Evolutionary conservation across 108 stramenopile genomes (phyloP), one percentile per base, ranked within the genome.

Genomic region (Cyclotella atomus): DNA sequence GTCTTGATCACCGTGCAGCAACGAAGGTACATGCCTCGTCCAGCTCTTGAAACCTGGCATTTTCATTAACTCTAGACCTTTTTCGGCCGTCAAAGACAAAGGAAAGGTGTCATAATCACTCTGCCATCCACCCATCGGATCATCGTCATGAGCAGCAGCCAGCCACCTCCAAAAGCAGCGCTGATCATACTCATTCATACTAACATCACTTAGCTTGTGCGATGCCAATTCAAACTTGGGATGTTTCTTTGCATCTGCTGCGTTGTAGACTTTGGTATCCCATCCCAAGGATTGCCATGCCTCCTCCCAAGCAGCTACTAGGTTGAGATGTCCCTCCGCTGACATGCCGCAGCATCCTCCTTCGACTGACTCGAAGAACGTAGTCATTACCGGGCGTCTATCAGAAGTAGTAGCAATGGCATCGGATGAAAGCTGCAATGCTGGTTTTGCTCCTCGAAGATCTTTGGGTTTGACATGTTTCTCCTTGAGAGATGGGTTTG

Each of bases 301-400:
- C 10, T 23, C 24, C 23, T 53, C 52, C 52, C 52, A 53, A 2
- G 52, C 52, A 23, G 19, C 24, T 23, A 53, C 23, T 53, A 53
- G 23, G 23, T 53, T 53, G 10, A 23, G 23, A 23, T 53, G 52
- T 23, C 52, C 52, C 24, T 53, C 21, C 10, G 10, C 23, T 24
- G 52, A 23, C 52, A 53, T 53, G 19, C 52, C 52, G 23, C 52
- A 53, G 52, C 52, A 53, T 19, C 52, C 52, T 2, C 23, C 52
- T 53, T 23, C 23, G 5, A 53, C 52, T 19, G 52, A 23, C 5
- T 53, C 52, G 23, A 53, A 53, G 23, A 53, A 53, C 23, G 52
- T 53, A 53, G 19, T 10, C 52, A 53, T 53, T 1, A 53, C 23
- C 12, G 52, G 52, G 9, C 38, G 38, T n/a, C n/a, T n/a, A n/a